Evolutionary conservation across 345 rosid species (phyloP).

Genomic region (Ceriops zippeliana): DNA sequence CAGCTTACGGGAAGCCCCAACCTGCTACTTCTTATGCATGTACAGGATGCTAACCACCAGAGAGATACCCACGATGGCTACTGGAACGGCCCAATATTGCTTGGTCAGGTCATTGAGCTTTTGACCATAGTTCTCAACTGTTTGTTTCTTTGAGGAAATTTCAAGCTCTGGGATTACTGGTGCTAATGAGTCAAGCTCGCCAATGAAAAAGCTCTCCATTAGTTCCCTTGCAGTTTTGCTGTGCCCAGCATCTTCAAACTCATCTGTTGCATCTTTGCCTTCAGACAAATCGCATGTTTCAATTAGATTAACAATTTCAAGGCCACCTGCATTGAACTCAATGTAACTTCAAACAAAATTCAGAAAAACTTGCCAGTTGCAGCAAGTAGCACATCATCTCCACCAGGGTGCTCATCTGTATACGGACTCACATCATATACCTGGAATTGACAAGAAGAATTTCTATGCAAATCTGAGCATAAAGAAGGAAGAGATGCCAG

Average conservation of each 20-base stretch:
- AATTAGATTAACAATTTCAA: constrained; percentile 13
- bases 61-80: constrained; percentile 53
- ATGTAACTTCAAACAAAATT: not conserved
- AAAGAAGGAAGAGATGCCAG: not conserved
- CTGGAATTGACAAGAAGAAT: constrained; percentile 29
- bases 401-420: constrained; percentile 93
- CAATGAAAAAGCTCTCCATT: constrained; percentile 57
- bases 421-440: constrained; percentile 80
- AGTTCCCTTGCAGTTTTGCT: constrained; percentile 67
- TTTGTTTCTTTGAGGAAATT: constrained; percentile 42
- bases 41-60: constrained; percentile 53
- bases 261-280: constrained; percentile 86
- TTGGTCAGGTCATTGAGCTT: constrained; percentile 50
- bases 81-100: constrained; percentile 71
- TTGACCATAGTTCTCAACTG: constrained; percentile 24
- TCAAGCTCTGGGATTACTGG: constrained; percentile 60
- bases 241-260: constrained; percentile 90
- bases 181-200: constrained; percentile 63
- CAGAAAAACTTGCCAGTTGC: constrained; percentile 46
- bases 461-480: not conserved
- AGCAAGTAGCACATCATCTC: constrained; percentile 80
- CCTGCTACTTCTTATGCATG: constrained; percentile 54
- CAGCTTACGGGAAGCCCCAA: not conserved
- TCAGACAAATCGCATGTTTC: constrained; percentile 11
- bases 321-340: not conserved